Percentiles rank a stretch among this genome's conserved stretches.
Conservation (phyloP, 169 alveolate genomes). For the Eimeria sp. region DNA sequence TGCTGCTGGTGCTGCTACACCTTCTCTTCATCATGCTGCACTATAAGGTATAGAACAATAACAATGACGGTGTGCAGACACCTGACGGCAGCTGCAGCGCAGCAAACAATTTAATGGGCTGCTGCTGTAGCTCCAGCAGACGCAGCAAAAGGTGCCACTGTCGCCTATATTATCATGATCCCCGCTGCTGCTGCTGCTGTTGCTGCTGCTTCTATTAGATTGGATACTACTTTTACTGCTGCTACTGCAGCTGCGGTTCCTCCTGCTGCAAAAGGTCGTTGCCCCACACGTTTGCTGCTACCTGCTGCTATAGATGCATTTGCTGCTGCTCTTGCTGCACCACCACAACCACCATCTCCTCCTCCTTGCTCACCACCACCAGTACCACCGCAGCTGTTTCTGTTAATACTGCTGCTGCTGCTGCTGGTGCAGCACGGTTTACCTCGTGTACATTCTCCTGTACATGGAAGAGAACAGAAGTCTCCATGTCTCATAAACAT, state of each 20-base stretch:
- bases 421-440: constrained; percentile 5
- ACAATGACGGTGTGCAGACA: constrained; percentile 53
- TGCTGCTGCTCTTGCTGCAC: background rate
- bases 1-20: background rate
- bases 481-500: constrained; percentile 44
- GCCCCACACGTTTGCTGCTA: constrained; percentile 16
- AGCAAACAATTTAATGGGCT: constrained; percentile 47
- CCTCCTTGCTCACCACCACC: background rate
- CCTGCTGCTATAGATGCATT: background rate
- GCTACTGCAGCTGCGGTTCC: constrained; percentile 1
- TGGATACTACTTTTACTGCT: constrained; percentile 33
- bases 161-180: background rate
- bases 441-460: constrained; percentile 22
- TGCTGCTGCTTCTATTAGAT: background rate
- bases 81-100: constrained; percentile 60
- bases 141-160: constrained; percentile 39
- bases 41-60: constrained; percentile 10
- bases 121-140: background rate
- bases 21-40: background rate
- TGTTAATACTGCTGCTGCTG: constrained; percentile 24
- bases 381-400: background rate
- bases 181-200: constrained; percentile 10
- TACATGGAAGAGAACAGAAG: constrained; percentile 25
- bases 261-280: constrained; percentile 25
- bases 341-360: background rate